Evolutionary conservation across 2,329 filamentous ascomycete genomes (phyloP), one percentile per base, ranked within the genome.

Genomic region (Whalleya microplaca): DNA sequence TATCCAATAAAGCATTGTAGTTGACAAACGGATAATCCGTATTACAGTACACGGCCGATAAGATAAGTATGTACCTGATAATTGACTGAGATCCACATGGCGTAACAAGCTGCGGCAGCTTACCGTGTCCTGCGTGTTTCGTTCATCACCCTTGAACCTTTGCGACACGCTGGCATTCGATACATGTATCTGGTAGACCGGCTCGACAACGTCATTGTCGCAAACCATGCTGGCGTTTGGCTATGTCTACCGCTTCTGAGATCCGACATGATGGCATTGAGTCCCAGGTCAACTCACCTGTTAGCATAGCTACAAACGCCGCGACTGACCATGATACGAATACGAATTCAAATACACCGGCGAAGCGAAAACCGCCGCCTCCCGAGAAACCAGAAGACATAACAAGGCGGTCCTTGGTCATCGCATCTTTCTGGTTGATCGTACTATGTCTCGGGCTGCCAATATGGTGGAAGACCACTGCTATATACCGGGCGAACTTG

Each of bases 401-500:
- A 49, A 84, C 84, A 69, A 84, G 88, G 55, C 88, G 95, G 52
- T 84, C 85, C 46, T 80, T 81, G 60, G 89, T 98, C 48, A 87
- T 99, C 60, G 73, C 90, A 59, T 94, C 94, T 8, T 98, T 97
- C 74, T 99, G 95, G 95, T 78, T 86, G 4, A 86, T 98, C 40
- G 91, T 96, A 6, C 72, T 96, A 6, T 83, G 89, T 27, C 76
- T 99, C 5, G 95, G 95, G 2, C 73, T 99, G 63, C 95, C 95
- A 55, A 88, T 96, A 83, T 99, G 95, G 95, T 96, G 92, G 87
- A 87, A 87, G 73, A 98, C 95, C 0, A 99, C 95, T 3, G 89
- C 90, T 0, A 96, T 98, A 53, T 93, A 96, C 73, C 85, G 95
- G 53, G 93, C 94, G 12, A 83, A 87, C 44, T 78, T 99, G 65